Percentiles rank a stretch among this genome's conserved stretches.
Conservation (phyloP, 2,329 filamentous ascomycete genomes). For the Exophiala viscosa region DNA sequence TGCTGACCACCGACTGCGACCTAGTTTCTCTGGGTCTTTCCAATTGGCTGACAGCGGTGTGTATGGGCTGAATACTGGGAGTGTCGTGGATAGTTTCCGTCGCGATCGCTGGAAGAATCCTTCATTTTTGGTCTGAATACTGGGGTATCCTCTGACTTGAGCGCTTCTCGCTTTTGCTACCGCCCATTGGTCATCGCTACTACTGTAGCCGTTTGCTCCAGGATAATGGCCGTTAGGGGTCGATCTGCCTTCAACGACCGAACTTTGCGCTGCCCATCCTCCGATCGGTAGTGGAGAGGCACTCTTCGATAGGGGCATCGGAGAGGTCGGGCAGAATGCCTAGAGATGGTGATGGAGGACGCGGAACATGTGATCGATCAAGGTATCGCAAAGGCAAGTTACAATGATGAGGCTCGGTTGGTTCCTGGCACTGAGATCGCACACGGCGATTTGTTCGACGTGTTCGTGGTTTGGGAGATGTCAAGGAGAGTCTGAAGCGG, state of each 20-base stretch:
- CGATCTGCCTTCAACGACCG: slow-evolving; percentile 63
- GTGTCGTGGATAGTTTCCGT: slow-evolving; percentile 71
- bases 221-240: slow-evolving; percentile 56
- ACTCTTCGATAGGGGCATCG: slow-evolving; percentile 82
- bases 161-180: slow-evolving; percentile 73
- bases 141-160: slow-evolving; percentile 69
- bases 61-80: slow-evolving; percentile 64
- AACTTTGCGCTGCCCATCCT: slow-evolving; percentile 82
- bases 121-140: slow-evolving; percentile 74
- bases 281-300: slow-evolving; percentile 79
- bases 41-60: slow-evolving; percentile 45
- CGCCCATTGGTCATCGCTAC: slow-evolving; percentile 69
- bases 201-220: slow-evolving; percentile 50
- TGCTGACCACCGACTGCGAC: slow-evolving; percentile 56
- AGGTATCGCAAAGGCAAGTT: neutral
- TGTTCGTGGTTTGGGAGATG: neutral
- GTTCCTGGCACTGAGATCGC: neutral
- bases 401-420: neutral
- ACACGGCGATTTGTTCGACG: neutral
- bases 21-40: slow-evolving; percentile 74
- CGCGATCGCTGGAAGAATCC: slow-evolving; percentile 86
- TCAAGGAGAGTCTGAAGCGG: slow-evolving; percentile 1
- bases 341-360: neutral
- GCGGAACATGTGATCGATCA: slow-evolving; percentile 1
- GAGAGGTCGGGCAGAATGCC: slow-evolving; percentile 37